Base-by-base conservation (phyloP, 768 basidiomycete genomes). In the Boletellus emodensis region DNA sequence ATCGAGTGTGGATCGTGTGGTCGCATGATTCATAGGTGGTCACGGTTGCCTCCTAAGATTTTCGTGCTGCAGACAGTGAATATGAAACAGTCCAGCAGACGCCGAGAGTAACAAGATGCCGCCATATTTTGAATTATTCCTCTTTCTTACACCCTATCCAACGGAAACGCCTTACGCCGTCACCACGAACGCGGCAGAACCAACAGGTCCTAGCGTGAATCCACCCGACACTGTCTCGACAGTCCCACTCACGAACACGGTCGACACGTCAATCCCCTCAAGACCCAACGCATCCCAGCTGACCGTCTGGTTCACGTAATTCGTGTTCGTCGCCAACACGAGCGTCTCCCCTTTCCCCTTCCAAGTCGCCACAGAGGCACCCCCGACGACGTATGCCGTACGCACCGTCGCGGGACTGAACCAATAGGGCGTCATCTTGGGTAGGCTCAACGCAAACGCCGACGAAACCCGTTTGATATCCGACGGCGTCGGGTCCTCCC, bases 401-500 rank as follows among this genome's bases (percentile, higher is more conserved):
- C 76, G 61, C 18, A 63, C 61, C 1, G 76, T 74, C 0, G 55
- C 40, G 1, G 79, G 72, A 43, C 66, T 68, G 42, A 79, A 68
- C 52, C 83, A 69, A 64, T 74, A 80, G 0, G 73, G 65, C 0
- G 71, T 73, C 60, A 82, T 75, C 17, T 66, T 66, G 3, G 73
- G 71, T 13, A 81, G 56, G 10, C 77, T 66, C 8, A 62, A 58
- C 3, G 80, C 81, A 13, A 83, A 71, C 4, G 61, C 55, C 0
- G 82, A 83, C 1, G 79, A 73, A 4, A 75, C 73, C 2, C 66
- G 58, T 61, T 83, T 80, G 68, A 84, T 81, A 35, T 81, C 76
- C 4, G 70, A 46, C 1, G 75, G 56, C 0, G 77, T 81, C 0
- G 81, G 81, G 60, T 84, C 80, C 39, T 65, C 65, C 82, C 82